A percentile compares a stretch with the other conserved stretches of the same genome.
phyloP scores from a whole-genome alignment of 805 yeast species.

The Cyberlindnera lachancei region DNA sequence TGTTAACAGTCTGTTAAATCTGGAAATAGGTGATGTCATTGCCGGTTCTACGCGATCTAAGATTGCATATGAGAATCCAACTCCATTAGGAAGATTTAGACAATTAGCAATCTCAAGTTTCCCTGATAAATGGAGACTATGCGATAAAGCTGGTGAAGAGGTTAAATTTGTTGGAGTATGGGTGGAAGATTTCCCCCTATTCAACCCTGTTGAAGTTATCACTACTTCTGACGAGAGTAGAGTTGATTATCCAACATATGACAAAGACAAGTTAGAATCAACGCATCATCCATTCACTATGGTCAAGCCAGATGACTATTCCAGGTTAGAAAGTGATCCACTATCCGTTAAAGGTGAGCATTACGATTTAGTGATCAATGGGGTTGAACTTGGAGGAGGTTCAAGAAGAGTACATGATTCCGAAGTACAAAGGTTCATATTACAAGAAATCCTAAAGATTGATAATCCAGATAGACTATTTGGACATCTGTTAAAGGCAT shows the following conservation, averaged over 20 bases:
- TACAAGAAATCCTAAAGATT: slow-evolving; percentile 57
- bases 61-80: slow-evolving; percentile 82
- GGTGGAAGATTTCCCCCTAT: slow-evolving; percentile 91
- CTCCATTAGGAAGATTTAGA: slow-evolving; percentile 84
- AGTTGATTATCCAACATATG: slow-evolving; percentile 54
- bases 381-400: slow-evolving; percentile 96
- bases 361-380: slow-evolving; percentile 89
- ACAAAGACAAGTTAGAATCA: slow-evolving; percentile 40
- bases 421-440: slow-evolving; percentile 63
- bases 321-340: slow-evolving; percentile 45
- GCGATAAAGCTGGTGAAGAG: too few relatives aligned
- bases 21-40: slow-evolving; percentile 64
- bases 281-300: slow-evolving; percentile 98
- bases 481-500: slow-evolving; percentile 79
- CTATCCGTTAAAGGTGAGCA: slow-evolving; percentile 77
- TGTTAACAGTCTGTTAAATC: slow-evolving; percentile 28
- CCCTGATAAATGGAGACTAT: slow-evolving; percentile 40
- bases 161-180: slow-evolving; percentile 55
- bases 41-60: slow-evolving; percentile 71
- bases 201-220: slow-evolving; percentile 58
- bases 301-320: slow-evolving; percentile 68
- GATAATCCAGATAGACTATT: slow-evolving; percentile 53
- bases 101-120: slow-evolving; percentile 57
- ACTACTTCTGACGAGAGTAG: slow-evolving; percentile 8
- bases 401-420: slow-evolving; percentile 92